Conservation (phyloP, 2,329 filamentous ascomycete genomes). For the Fusarium tanahbumbuense region DNA sequence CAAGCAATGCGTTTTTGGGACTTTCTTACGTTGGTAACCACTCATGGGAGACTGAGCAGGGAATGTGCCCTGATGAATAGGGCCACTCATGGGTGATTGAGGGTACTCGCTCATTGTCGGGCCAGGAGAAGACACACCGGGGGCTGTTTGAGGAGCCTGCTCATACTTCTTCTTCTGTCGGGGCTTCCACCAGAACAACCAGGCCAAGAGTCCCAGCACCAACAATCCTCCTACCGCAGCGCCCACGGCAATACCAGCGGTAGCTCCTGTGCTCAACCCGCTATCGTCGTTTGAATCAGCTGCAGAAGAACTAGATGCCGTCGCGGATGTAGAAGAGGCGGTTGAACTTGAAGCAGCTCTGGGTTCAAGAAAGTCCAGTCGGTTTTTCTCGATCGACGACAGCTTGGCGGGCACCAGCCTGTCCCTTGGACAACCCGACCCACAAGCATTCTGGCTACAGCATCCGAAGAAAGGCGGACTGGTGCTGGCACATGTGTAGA, state of each 20-base stretch:
- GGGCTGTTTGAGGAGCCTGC: background rate
- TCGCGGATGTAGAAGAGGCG: conserved; percentile 9
- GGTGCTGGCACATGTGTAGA: conserved; percentile 52
- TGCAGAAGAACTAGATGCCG: conserved; percentile 15
- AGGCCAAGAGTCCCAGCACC: conserved; percentile 28
- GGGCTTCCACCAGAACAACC: conserved; percentile 42
- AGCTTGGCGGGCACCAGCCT: conserved; percentile 32
- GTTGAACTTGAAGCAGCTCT: background rate
- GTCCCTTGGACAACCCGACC: conserved; percentile 19
- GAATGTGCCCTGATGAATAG: conserved; percentile 4
- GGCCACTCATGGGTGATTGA: conserved; percentile 17
- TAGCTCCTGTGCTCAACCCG: conserved; percentile 37
- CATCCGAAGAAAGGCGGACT: conserved; percentile 56
- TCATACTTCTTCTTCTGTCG: conserved; percentile 33
- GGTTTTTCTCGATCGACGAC: conserved; percentile 23
- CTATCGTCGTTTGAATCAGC: background rate
- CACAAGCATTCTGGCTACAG: conserved; percentile 48
- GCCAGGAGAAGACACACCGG: conserved; percentile 11
- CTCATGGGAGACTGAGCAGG: conserved; percentile 38
- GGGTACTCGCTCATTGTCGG: conserved; percentile 21
- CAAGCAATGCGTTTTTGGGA: background rate
- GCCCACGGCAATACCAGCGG: conserved; percentile 39
- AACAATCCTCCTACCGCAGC: conserved; percentile 29
- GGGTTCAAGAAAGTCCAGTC: conserved; percentile 32
- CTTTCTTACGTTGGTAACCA: conserved; percentile 39